Evolutionary conservation across 331 rosid species (phyloP), one percentile per base, ranked within the genome.

Genomic region (Rhamnella rubrinervis): DNA sequence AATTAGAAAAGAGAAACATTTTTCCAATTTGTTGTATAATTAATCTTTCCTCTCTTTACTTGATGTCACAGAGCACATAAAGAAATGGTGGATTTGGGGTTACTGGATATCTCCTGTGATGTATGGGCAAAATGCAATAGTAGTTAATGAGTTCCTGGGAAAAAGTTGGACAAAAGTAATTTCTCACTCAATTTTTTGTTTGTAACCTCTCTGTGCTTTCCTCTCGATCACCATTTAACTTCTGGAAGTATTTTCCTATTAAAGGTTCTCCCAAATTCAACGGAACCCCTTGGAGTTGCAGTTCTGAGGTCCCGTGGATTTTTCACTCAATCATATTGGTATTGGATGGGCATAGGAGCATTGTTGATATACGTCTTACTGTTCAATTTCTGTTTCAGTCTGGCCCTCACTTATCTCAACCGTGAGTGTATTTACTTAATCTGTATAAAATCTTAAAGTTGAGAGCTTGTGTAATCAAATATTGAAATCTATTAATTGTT

Each of bases 41-140:
- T 46, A 18, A n/a, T 50, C n/a, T 63, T 18, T 65, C 1, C 58
- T 63, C 23, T 65, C 35, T 70, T 72, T 57, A 28, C 38, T 63
- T 80, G 62, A 25, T 67, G 25, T 35, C 56, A 59, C 70, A 87
- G 92, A 80, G 17, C 39, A 71, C 14, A 75, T 87, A 17, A 80
- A 82, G 50, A 87, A 84, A 77, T 84, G 92, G 92, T 87, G 92
- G 92, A 53, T 84, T 8, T 87, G 92, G 92, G 89, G 89, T 8
- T 87, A 84, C 41, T 87, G 92, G 92, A 63, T 75, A 16, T 84
- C 77, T 1, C 77, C 77, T 55, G 40, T 73, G 77, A 73, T 65
- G 70, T 73, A 73, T 8, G 70, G 77, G 40, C 85, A 82, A 37
- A 87, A 84, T 68, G 92, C 84, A 21, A 73, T 87, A 6, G 86